Evolutionary conservation across 1,139 yeast species (phyloP).

Genomic region (Sugiyamaella japonica): DNA sequence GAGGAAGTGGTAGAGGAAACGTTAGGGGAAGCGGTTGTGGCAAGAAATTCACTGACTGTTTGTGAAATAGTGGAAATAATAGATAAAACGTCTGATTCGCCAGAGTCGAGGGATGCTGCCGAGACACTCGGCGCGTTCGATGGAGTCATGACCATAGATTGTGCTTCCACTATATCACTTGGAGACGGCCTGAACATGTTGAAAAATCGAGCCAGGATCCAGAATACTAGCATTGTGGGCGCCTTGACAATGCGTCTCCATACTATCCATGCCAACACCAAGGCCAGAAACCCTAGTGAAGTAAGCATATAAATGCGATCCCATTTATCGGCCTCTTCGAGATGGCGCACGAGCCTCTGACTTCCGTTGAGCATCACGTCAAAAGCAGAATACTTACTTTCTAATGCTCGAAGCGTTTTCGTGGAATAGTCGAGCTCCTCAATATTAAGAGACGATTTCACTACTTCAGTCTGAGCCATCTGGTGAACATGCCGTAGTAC

Average conservation of each 20-base stretch:
- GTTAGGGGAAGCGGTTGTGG: no score
- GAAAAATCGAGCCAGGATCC: slow-evolving; percentile 55
- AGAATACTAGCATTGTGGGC: slow-evolving; percentile 57
- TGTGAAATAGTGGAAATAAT: no score
- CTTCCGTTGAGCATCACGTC: slow-evolving; percentile 57
- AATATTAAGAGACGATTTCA: slow-evolving; percentile 61
- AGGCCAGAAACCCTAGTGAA: slow-evolving; percentile 56
- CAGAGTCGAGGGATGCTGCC: not conserved
- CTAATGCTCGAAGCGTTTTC: slow-evolving; percentile 50
- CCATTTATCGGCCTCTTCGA: slow-evolving; percentile 65
- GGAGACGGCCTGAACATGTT: slow-evolving; percentile 40
- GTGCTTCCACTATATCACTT: slow-evolving; percentile 1
- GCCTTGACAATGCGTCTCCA: slow-evolving; percentile 59
- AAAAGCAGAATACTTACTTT: slow-evolving; percentile 54
- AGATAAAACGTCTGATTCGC: no score
- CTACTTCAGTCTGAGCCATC: slow-evolving; percentile 48
- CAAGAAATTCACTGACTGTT: no score
- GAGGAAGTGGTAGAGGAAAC: not conserved
- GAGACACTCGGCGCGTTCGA: not conserved
- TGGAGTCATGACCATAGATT: slow-evolving; percentile 6
- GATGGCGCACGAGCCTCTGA: slow-evolving; percentile 56
- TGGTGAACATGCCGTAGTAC: slow-evolving; percentile 56
- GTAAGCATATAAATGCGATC: slow-evolving; percentile 62
- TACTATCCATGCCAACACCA: slow-evolving; percentile 61
- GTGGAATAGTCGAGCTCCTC: slow-evolving; percentile 63